Base-by-base conservation (phyloP, 768 basidiomycete genomes). In the Exsudoporus frostii region DNA sequence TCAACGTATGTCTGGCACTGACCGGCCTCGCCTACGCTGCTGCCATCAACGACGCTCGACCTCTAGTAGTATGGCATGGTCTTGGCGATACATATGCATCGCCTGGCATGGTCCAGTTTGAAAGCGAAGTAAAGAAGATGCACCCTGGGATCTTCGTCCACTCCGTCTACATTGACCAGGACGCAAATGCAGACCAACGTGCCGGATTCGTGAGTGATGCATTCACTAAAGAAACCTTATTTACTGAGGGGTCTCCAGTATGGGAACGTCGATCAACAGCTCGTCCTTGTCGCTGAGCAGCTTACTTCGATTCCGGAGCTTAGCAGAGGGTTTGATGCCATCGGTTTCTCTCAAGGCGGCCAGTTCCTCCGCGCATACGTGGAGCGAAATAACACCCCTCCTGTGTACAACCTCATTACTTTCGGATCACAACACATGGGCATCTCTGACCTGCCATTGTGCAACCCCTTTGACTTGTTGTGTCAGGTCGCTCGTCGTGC, bases 361-460 rank as follows among this genome's bases (percentile, higher is more conserved):
- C 92, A 92, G 64, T 93, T 94, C 68, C 77, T 92, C 34, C 81
- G 92, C n/a, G 90, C 85, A 29, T 93, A 90, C 59, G 80, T 88
- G 19, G 87, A 93, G 60, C 74, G 81, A 22, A 84, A 84, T 67
- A 92, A 92, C 65, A 64, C 68, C 3, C 92, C 90, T 1, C 84
- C 84, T 0, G 73, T 92, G 4, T 74, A 85, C 66, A 94, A 92
- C 67, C 80, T 94, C 57, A 81, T 94, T 43, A 92, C 90, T 0
- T 92, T 94, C 64, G 92, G 91, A 41, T 84, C 88, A 19, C 90
- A 90, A 55, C 90, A 92, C 63, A 90, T 91, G 85, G 91, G 91
- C 25, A 76, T 92, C 36, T 84, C 88, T 7, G 89, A 91, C 63
- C 73, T 92, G 17, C 86, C 90, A 0, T 30, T 61, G 1, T 94